Base-by-base conservation (phyloP, 2,329 filamentous ascomycete species). In the Fusarium sp. region DNA sequence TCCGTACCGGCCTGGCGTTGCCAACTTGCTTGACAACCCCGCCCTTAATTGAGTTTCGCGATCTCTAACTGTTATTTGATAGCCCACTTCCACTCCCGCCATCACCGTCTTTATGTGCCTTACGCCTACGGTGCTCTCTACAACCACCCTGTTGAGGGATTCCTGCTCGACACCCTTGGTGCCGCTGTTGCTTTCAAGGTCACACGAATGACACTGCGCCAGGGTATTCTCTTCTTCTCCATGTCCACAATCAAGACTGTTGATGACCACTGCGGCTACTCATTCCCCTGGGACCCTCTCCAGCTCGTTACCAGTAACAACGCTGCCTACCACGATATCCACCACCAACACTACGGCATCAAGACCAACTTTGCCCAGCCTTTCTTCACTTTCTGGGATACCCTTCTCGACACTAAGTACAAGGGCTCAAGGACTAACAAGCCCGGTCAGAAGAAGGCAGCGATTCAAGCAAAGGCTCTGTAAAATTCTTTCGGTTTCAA, bases 331-430 rank as follows among this genome's bases (percentile, higher is more conserved):
- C 96, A 99, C 77, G 96, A 99, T 76, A 95, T 99, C 61, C 96
- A 99, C 80, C 96, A 99, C 81, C 96, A 99, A 81, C 96, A 92
- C 80, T 98, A 95, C 94, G 96, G 96, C 58, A 97, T 99, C 85
- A 99, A 98, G 86, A 92, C 91, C 68, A 96, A 96, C 81, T 96
- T 93, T 78, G 91, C 90, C 7, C 93, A 96, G 79, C 93, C 93
- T 4, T 96, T 94, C 82, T 97, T 98, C 81, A 97, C 92, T 47
- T 94, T 97, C 81, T 98, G 96, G 93, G 96, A 99, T 78, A 85
- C 87, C 46, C 76, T 94, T 27, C 83, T 97, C 22, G 89, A 90
- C 51, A 99, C 96, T 23, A 91, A 88, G 79, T 97, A 94, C 90
- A 88, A 86, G 62, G 93, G 92, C 49, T 89, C 84, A 59, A 82